A percentile compares a stretch with the other conserved stretches of the same genome.
Evolutionary conservation across 75 land plant genomes (phyloP).

Genomic region (Chamaecyparis obtusa): DNA sequence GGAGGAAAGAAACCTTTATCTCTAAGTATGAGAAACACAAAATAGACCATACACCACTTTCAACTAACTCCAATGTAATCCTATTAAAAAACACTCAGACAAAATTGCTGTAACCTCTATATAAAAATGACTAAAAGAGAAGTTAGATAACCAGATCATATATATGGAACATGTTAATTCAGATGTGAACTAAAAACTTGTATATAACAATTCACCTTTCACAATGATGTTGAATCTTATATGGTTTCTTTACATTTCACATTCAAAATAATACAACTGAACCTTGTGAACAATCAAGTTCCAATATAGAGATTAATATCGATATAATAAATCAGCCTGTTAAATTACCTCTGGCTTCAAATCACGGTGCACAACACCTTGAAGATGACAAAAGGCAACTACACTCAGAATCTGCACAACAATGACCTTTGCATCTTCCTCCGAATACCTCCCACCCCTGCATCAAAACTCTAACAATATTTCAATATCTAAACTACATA

Average conservation of each 20-base stretch:
- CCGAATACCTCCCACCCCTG: constrained; percentile 62
- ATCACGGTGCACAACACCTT: constrained; percentile 90
- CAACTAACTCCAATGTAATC: not conserved
- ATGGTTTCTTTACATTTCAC: not conserved
- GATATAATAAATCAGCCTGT: not conserved
- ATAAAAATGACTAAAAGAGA: not conserved
- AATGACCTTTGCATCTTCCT: constrained; percentile 81
- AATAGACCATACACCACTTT: not conserved
- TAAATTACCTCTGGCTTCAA: constrained; percentile 76
- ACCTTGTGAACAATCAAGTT: not conserved
- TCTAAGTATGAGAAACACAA: not conserved
- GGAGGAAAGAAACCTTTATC: not conserved
- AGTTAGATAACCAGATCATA: not conserved
- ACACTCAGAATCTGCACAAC: constrained; percentile 69
- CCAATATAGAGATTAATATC: not conserved
- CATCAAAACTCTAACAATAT: not conserved
- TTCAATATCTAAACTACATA: not conserved
- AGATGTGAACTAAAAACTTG: not conserved
- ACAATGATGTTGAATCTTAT: not conserved
- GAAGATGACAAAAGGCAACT: constrained; percentile 83
- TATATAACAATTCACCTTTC: not conserved
- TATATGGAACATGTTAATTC: not conserved
- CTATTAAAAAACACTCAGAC: not conserved
- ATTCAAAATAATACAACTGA: not conserved
- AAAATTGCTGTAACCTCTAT: not conserved